Conservation (phyloP, 139 green algal species). For the Chlorella vulgaris region DNA sequence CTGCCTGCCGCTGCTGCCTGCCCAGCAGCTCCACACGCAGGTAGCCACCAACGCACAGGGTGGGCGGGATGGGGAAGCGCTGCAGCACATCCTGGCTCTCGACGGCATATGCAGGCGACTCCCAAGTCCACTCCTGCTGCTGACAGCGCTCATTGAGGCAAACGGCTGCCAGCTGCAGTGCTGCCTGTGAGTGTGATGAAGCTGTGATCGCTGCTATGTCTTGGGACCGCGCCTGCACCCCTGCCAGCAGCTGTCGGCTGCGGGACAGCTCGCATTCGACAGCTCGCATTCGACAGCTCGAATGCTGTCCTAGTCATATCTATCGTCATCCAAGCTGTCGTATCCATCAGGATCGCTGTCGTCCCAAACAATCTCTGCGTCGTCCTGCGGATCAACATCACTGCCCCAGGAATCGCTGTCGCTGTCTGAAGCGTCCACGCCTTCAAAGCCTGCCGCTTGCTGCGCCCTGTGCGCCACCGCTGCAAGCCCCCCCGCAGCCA, state of each 20-base stretch:
- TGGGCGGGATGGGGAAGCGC: conserved; percentile 33
- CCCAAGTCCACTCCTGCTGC: conserved; percentile 3
- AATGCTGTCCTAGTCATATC: too few relatives aligned
- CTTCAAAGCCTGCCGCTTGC: not conserved
- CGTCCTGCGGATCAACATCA: too few relatives aligned
- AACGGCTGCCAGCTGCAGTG: not conserved
- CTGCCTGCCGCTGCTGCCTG: conserved; percentile 34
- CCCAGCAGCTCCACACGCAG: conserved; percentile 46
- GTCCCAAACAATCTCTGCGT: too few relatives aligned
- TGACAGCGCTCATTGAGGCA: not conserved
- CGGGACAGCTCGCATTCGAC: not conserved
- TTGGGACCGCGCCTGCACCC: too few relatives aligned
- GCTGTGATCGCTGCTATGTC: too few relatives aligned
- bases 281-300: not conserved
- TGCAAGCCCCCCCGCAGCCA: conserved; percentile 20
- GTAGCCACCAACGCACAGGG: conserved; percentile 35
- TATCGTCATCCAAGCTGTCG: too few relatives aligned
- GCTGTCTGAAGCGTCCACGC: not conserved
- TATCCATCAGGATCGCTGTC: too few relatives aligned
- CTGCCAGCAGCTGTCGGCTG: too few relatives aligned
- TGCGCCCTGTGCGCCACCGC: conserved; percentile 30
- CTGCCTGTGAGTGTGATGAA: not conserved
- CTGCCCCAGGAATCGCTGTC: too few relatives aligned
- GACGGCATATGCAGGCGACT: not conserved
- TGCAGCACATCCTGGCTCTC: conserved; percentile 20